phyloP scores from a whole-genome alignment of 2,329 filamentous ascomycete species.

The Fusarium sp. region DNA sequence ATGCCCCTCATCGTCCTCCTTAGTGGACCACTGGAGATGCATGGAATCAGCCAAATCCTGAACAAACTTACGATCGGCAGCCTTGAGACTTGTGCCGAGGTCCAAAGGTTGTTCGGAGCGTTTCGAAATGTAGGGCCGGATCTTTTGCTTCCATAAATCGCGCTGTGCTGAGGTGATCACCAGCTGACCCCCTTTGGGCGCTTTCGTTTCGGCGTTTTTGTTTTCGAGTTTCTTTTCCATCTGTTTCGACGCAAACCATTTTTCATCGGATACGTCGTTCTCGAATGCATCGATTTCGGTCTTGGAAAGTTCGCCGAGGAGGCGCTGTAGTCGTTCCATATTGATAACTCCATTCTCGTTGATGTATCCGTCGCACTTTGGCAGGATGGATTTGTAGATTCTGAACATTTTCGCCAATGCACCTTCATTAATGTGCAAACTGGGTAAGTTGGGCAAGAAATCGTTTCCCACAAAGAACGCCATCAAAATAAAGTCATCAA shows the following conservation, averaged over 20 bases:
- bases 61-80: conserved; percentile 91
- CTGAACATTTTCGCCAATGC: conserved; percentile 97
- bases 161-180: conserved; percentile 84
- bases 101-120: conserved; percentile 75
- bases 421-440: conserved; percentile 98
- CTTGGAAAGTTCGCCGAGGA: conserved; percentile 86
- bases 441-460: conserved; percentile 96
- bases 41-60: conserved; percentile 81
- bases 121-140: conserved; percentile 85
- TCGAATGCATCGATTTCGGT: conserved; percentile 96
- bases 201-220: conserved; percentile 67
- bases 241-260: conserved; percentile 92
- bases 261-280: conserved; percentile 85
- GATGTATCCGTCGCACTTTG: conserved; percentile 91
- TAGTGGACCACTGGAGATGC: conserved; percentile 68
- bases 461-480: conserved; percentile 99
- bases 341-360: conserved; percentile 96
- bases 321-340: conserved; percentile 77
- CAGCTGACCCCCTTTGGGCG: conserved; percentile 68
- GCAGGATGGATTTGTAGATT: conserved; percentile 91
- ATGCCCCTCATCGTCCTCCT: conserved; percentile 66
- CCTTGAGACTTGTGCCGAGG: conserved; percentile 77
- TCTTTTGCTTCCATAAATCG: conserved; percentile 80
- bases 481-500: conserved; percentile 99
- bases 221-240: conserved; percentile 71